Base-by-base conservation (phyloP, 352 stramenopile species). In the Phytophthora pini region DNA sequence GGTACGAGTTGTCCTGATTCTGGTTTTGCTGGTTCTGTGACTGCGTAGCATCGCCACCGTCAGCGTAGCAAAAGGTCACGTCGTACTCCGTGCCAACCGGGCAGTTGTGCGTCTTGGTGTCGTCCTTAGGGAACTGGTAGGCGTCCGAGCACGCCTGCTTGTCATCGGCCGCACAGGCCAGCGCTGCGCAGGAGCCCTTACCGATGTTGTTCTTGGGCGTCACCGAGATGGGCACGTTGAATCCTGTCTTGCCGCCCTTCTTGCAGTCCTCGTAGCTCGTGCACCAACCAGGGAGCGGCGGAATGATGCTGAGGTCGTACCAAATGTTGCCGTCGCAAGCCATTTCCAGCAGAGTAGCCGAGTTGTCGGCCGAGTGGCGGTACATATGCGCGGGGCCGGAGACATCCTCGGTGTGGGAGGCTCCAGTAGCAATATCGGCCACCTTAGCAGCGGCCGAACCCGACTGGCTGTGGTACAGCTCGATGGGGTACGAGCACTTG, bases 41-140 rank as follows among this genome's bases (percentile, higher is more conserved):
- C n/a, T 66, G 49, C 22, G 43, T 47, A 1, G 15, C 44, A 38
- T 62, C 60, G 17, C 17, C 38, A 38, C 29, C 36, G 66, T 57
- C 50, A 38, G n/a, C 36, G 13, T 73, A 81, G 51, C 84, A 93
- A 55, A 90, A 93, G 17, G 75, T 76, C 3, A 93, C 74, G 13
- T 85, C 72, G 40, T 82, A 76, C 8, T 65, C 65, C 3, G 71
- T 75, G 17, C 59, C 66, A 3, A 32, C 44, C 0, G 76, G 70
- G 26, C 84, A 93, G 45, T 72, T 73, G 68, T 84, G 81, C n/a
- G 74, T 92, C 73, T 93, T 93, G 43, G 54, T 70, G 58, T 90
- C 68, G 61, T 89, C 84, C 52, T 45, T 68, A 5, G 84, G 84
- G 62, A 69, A 93, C 13, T 81, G 68, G 68, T 93, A 93, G 9